Conservation (phyloP, 1,139 yeast genomes). For the Debaryomyces robertsiae region DNA sequence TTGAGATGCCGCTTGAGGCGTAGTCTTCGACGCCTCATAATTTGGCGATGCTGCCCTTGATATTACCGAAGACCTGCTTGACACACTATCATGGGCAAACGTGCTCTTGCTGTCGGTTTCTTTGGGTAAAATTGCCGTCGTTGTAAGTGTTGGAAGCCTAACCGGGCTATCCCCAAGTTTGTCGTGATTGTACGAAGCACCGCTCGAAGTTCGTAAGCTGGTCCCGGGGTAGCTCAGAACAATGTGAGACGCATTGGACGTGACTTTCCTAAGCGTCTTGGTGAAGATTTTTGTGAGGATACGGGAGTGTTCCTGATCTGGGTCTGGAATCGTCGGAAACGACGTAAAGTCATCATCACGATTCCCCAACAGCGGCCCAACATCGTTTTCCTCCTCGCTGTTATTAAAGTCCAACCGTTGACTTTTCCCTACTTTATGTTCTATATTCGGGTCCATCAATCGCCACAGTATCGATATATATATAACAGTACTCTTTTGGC, state of each 20-base stretch:
- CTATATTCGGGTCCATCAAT: constrained; percentile 1
- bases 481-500: not conserved
- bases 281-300: constrained; percentile 39
- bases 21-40: not conserved
- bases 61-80: constrained; percentile 3
- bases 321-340: constrained; percentile 50
- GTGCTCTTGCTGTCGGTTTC: constrained; percentile 1
- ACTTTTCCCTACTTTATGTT: not conserved
- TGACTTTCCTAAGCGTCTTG: constrained; percentile 47
- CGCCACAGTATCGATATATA: not conserved
- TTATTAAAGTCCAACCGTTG: constrained; percentile 14
- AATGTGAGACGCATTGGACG: constrained; percentile 45
- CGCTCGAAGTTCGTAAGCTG: constrained; percentile 4
- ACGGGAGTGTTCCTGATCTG: constrained; percentile 36
- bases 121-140: constrained; percentile 4
- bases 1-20: constrained; percentile 3
- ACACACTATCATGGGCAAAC: not conserved
- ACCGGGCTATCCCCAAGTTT: constrained; percentile 9
- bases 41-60: constrained; percentile 6
- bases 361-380: not conserved
- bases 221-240: constrained; percentile 33
- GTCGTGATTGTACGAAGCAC: constrained; percentile 4
- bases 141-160: constrained; percentile 11
- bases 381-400: constrained; percentile 21
- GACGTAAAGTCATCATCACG: constrained; percentile 39